Conservation (phyloP, 1,139 yeast genomes). For the Nakaseomyces glabratus region DNA sequence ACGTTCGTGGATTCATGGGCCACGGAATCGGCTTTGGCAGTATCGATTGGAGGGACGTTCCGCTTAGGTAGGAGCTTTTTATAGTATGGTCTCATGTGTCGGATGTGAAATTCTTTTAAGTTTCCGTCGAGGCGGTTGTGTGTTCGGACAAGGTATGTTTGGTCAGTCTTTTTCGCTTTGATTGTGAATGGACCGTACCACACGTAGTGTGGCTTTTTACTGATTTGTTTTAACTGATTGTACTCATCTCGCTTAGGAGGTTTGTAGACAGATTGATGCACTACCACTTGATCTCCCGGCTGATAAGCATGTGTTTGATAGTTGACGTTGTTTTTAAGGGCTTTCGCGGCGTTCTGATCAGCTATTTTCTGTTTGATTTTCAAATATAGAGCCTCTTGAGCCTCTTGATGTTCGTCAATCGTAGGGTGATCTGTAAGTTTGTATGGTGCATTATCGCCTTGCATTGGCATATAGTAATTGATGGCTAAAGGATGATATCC, state of each 20-base stretch:
- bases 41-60: background rate
- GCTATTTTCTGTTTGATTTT: too few relatives aligned
- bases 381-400: too few relatives aligned
- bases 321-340: background rate
- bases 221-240: background rate
- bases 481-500: background rate
- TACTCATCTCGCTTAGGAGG: background rate
- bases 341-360: background rate
- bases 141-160: background rate
- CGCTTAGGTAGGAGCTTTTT: background rate
- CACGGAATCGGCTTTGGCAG: background rate
- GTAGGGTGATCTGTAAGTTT: too few relatives aligned
- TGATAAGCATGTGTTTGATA: background rate
- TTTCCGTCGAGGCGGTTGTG: background rate
- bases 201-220: background rate
- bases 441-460: too few relatives aligned
- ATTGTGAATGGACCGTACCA: background rate
- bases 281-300: background rate
- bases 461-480: too few relatives aligned
- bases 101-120: background rate
- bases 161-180: background rate
- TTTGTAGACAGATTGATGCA: background rate
- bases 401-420: too few relatives aligned
- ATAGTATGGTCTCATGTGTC: background rate
- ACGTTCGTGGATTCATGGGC: background rate